phyloP scores from a whole-genome alignment of 805 yeast genomes.

The Phaffomyces antillensis region DNA sequence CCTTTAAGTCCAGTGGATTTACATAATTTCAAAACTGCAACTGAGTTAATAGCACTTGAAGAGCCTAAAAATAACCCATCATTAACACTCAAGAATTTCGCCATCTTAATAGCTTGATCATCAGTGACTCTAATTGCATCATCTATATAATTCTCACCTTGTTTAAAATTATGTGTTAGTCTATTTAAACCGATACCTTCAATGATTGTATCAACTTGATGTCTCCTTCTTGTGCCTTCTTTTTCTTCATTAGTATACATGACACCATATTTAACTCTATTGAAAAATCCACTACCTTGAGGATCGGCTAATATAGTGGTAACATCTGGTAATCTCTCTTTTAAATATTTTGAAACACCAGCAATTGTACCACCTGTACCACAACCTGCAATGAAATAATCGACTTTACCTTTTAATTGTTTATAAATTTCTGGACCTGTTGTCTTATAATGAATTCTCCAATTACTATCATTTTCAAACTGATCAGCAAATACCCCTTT shows the following conservation, averaged over 20 bases:
- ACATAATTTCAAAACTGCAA: conserved; percentile 70
- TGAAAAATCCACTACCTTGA: conserved; percentile 88
- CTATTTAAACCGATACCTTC: conserved; percentile 94
- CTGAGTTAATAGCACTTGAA: conserved; percentile 90
- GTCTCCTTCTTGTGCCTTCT: conserved; percentile 91
- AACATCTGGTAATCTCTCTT: conserved; percentile 32
- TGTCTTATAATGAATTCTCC: conserved; percentile 73
- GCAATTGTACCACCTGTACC: conserved; percentile 97
- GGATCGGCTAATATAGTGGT: conserved; percentile 80
- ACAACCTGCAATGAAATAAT: conserved; percentile 81
- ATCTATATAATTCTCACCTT: conserved; percentile 66
- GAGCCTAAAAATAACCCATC: conserved; percentile 93
- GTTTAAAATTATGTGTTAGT: conserved; percentile 70
- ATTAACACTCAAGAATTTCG: conserved; percentile 65
- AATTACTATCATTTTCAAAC: conserved; percentile 87
- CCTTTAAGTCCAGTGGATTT: conserved; percentile 34
- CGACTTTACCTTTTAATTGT: conserved; percentile 61
- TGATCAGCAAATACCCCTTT: conserved; percentile 89
- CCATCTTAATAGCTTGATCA: conserved; percentile 81
- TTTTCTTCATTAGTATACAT: conserved; percentile 86
- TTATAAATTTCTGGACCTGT: conserved; percentile 92
- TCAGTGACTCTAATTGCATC: conserved; percentile 78
- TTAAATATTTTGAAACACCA: conserved; percentile 79
- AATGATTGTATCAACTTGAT: conserved; percentile 90
- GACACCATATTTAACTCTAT: conserved; percentile 81